Evolutionary conservation across 106 monocot genomes (phyloP).

Genomic region (Allium fistulosum): DNA sequence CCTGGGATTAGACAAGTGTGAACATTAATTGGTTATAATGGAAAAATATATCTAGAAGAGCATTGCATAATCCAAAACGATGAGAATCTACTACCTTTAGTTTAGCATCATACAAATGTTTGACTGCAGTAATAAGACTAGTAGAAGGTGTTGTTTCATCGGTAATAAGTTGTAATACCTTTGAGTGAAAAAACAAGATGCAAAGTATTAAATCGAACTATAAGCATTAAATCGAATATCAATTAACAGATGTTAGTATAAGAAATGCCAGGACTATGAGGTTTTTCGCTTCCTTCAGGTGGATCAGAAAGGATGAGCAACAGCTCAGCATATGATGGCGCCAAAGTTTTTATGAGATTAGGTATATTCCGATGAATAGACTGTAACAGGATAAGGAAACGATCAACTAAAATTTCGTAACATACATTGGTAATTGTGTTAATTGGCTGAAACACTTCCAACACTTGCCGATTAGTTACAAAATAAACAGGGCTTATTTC

Average conservation of each 20-base stretch:
- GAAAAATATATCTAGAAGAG: no score
- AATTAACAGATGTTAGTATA: background rate
- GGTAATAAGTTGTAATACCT: conserved; percentile 79
- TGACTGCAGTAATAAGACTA: conserved; percentile 75
- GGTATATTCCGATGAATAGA: conserved; percentile 73
- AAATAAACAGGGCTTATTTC: no score
- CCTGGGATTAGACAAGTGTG: conserved; percentile 35
- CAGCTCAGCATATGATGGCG: conserved; percentile 55
- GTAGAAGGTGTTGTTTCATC: conserved; percentile 73
- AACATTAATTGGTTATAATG: no score
- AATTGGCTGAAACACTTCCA: no score
- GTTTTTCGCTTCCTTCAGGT: conserved; percentile 81
- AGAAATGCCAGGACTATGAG: conserved; percentile 65
- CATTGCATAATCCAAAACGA: no score
- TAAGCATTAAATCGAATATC: background rate
- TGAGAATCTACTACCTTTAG: conserved; percentile 54
- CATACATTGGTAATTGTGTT: no score
- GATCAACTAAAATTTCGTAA: no score
- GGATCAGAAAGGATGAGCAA: conserved; percentile 67
- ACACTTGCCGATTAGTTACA: no score
- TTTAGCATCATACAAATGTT: conserved; percentile 77
- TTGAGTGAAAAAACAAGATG: conserved; percentile 2
- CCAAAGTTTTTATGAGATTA: conserved; percentile 60
- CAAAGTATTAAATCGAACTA: conserved; percentile 5
- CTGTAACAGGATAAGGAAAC: conserved; percentile 22